phyloP scores from a whole-genome alignment of 2,329 filamentous ascomycete species.

The Bimuria novae-zelandiae region DNA sequence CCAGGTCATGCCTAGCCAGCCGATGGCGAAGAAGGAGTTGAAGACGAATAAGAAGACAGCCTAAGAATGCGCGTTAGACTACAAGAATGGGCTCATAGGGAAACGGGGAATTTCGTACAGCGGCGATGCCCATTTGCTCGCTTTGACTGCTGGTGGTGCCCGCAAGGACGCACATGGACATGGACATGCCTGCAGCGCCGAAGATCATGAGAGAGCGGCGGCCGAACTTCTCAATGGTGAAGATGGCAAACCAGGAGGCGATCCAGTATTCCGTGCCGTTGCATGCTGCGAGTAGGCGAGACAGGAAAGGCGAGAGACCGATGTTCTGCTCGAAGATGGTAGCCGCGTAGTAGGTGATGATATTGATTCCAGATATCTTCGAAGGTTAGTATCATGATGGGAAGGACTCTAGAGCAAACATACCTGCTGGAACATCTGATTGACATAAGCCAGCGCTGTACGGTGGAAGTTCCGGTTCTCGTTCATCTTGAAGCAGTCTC shows the following conservation, averaged over 20 bases:
- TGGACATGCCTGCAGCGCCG: conserved; percentile 42
- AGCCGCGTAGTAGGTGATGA: conserved; percentile 48
- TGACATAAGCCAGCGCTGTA: conserved; percentile 48
- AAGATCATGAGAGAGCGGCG: conserved; percentile 47
- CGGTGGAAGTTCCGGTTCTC: conserved; percentile 52
- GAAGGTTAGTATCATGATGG: conserved; percentile 45
- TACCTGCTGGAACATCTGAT: conserved; percentile 54
- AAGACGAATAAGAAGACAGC: conserved; percentile 90
- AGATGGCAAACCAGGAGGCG: conserved; percentile 49
- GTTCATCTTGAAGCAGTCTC: conserved; percentile 63
- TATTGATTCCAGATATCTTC: conserved; percentile 47
- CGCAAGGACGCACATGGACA: conserved; percentile 43
- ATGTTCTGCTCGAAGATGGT: conserved; percentile 50
- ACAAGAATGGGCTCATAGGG: conserved; percentile 4
- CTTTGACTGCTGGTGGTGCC: conserved; percentile 37
- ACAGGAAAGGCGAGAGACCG: conserved; percentile 42
- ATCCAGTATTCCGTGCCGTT: conserved; percentile 50
- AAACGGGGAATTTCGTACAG: conserved; percentile 52
- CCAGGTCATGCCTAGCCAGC: conserved; percentile 75
- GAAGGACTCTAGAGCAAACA: neutral
- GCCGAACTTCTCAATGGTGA: conserved; percentile 47
- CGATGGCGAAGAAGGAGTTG: conserved; percentile 89
- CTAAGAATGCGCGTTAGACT: conserved; percentile 20
- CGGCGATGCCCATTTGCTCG: conserved; percentile 41
- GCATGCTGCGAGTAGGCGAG: conserved; percentile 46